Conservation (phyloP, 768 basidiomycete species). For the Pleurotus sapidus region DNA sequence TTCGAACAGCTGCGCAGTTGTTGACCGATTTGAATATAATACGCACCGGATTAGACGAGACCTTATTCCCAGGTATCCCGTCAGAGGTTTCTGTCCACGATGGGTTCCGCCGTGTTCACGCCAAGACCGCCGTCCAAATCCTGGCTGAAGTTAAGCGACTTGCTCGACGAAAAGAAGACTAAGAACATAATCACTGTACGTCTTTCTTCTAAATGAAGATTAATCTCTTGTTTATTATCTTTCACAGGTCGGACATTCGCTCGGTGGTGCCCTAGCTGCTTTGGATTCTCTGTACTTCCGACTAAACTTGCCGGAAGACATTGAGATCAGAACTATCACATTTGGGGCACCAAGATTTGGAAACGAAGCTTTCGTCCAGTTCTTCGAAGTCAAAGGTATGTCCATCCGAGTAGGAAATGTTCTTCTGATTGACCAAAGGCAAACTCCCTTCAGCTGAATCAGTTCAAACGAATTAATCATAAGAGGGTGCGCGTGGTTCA, state of each 20-base stretch:
- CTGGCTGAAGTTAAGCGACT: conserved; percentile 36
- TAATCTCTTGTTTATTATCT: not conserved
- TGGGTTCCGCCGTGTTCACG: conserved; percentile 49
- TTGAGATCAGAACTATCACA: conserved; percentile 29
- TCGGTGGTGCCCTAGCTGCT: conserved; percentile 41
- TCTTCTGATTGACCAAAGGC: not conserved
- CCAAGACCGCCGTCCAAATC: conserved; percentile 30
- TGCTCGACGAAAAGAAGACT: conserved; percentile 31
- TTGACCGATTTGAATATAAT: conserved; percentile 44
- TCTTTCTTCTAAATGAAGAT: not conserved
- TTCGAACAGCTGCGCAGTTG: conserved; percentile 35
- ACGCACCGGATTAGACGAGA: conserved; percentile 33
- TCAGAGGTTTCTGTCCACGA: conserved; percentile 39
- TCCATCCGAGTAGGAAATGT: not conserved
- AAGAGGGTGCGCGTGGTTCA: conserved; percentile 14
- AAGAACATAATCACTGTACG: not conserved
- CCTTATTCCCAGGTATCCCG: conserved; percentile 48
- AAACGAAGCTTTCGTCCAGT: conserved; percentile 30
- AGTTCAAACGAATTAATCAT: conserved; percentile 25
- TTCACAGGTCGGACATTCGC: conserved; percentile 34
- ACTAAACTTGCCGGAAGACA: conserved; percentile 29
- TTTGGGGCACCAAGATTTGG: conserved; percentile 41
- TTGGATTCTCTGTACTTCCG: conserved; percentile 35
- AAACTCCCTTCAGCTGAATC: conserved; percentile 13
- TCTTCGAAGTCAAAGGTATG: conserved; percentile 36